Evolutionary conservation across 2,329 filamentous ascomycete species (phyloP).

Genomic region (Penicillium fuscoglaucum): DNA sequence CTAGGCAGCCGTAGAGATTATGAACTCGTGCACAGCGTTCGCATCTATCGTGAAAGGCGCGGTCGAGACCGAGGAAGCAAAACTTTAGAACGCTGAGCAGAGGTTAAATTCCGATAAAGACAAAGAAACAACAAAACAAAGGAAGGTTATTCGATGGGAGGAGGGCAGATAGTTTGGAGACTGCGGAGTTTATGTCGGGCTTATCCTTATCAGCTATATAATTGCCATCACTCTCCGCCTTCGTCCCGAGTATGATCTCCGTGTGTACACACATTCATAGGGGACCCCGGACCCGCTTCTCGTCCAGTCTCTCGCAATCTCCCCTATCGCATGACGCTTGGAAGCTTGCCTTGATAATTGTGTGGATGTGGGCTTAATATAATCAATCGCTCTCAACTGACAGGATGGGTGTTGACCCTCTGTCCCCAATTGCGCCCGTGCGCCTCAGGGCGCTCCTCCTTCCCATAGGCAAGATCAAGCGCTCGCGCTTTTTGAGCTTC

Average conservation of each 20-base stretch:
- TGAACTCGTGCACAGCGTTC: neutral
- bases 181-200: constrained; percentile 19
- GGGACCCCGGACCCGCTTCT: neutral
- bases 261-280: constrained; percentile 5
- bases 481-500: constrained; percentile 76
- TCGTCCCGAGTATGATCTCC: neutral
- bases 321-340: constrained; percentile 24
- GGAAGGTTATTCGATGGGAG: neutral
- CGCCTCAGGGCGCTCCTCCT: constrained; percentile 84
- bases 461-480: constrained; percentile 82
- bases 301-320: neutral
- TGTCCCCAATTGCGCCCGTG: constrained; percentile 88
- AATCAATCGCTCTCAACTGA: constrained; percentile 44
- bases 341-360: constrained; percentile 17
- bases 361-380: constrained; percentile 38
- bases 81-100: neutral
- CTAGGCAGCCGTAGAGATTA: constrained; percentile 1
- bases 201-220: constrained; percentile 24
- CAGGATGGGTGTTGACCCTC: constrained; percentile 83
- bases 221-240: constrained; percentile 3
- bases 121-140: neutral
- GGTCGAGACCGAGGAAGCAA: neutral
- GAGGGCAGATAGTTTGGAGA: constrained; percentile 14
- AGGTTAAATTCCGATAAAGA: neutral
- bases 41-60: neutral